Evolutionary conservation across 2,329 filamentous ascomycete genomes (phyloP).

Genomic region (Apiospora phragmitis): DNA sequence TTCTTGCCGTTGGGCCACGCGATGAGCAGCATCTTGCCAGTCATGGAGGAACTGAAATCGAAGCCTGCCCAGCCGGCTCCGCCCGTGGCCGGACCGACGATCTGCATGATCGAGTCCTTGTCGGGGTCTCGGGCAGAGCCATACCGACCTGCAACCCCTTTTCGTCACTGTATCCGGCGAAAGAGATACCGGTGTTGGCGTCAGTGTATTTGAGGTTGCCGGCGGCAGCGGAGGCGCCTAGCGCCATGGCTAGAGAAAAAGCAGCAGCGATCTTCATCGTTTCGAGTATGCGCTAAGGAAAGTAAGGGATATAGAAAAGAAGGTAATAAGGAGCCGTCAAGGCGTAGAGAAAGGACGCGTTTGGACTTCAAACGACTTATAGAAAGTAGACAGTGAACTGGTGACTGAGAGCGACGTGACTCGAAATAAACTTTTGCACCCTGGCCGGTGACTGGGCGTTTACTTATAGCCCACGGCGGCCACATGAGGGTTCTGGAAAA

Average conservation of each 20-base stretch:
- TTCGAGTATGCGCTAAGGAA: constrained; percentile 11
- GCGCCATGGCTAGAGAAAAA: constrained; percentile 22
- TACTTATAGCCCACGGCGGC: not conserved
- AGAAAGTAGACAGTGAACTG: constrained; percentile 8
- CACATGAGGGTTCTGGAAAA: not conserved
- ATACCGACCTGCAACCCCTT: constrained; percentile 49
- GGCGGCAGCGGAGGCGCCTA: constrained; percentile 18
- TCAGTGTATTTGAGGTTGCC: constrained; percentile 37
- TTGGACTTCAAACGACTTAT: constrained; percentile 16
- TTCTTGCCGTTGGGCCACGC: constrained; percentile 49
- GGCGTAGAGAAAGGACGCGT: constrained; percentile 17
- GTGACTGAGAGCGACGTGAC: not conserved
- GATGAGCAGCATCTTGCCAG: constrained; percentile 46
- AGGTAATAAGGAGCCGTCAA: constrained; percentile 13
- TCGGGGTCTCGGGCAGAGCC: constrained; percentile 47
- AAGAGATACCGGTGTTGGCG: constrained; percentile 46
- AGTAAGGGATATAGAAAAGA: constrained; percentile 9
- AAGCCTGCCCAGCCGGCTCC: constrained; percentile 50
- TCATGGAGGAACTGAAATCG: constrained; percentile 47
- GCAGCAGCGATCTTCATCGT: constrained; percentile 23
- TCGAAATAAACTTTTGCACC: not conserved
- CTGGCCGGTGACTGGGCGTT: not conserved
- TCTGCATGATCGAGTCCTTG: constrained; percentile 55
- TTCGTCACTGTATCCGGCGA: constrained; percentile 36
- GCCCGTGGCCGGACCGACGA: constrained; percentile 44